A percentile compares a stretch with the other conserved stretches of the same genome.
These are phyloP conservation scores for Salvia hispanica DNA, from an alignment of 257 asterid species.

Conservation along the genomic window DNA sequence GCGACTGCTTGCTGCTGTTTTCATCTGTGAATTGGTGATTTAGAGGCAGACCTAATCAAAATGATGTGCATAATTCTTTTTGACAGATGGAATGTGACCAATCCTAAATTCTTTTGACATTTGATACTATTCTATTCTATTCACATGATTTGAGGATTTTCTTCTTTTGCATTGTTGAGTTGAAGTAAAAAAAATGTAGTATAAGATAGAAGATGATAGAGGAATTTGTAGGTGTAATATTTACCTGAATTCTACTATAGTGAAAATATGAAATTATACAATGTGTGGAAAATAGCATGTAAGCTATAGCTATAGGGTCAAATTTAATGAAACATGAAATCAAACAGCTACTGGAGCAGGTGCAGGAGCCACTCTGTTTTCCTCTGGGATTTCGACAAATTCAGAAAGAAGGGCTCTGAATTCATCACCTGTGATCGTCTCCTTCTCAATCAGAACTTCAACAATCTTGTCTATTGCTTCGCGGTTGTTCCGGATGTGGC, in stretches of 20 bases:
- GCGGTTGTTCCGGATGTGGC: slow-evolving; percentile 77
- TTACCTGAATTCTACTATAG: background rate
- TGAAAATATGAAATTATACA: background rate
- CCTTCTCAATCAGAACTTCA: slow-evolving; percentile 85
- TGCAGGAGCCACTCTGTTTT: slow-evolving; percentile 58
- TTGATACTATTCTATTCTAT: background rate
- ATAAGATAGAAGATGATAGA: background rate
- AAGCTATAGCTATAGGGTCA: slow-evolving; percentile 21
- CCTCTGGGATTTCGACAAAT: slow-evolving; percentile 72
- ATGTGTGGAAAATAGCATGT: background rate
- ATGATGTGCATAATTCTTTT: slow-evolving; percentile 45
- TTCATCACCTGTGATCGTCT: slow-evolving; percentile 85
- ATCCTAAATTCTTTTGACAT: slow-evolving; percentile 17
- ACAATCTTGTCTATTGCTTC: slow-evolving; percentile 91
- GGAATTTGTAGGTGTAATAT: background rate
- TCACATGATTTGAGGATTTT: too few relatives aligned
- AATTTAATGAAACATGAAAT: slow-evolving; percentile 8
- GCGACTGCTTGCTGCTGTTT: slow-evolving; percentile 25
- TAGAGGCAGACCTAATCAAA: slow-evolving; percentile 25
- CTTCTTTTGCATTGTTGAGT: too few relatives aligned
- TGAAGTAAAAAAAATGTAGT: background rate
- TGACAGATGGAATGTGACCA: slow-evolving; percentile 29
- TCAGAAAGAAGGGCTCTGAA: slow-evolving; percentile 89
- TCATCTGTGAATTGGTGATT: slow-evolving; percentile 16
- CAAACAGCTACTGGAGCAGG: slow-evolving; percentile 55